Evolutionary conservation across 2,329 filamentous ascomycete species (phyloP).

Genomic region (Calonectria pseudoturangicola): DNA sequence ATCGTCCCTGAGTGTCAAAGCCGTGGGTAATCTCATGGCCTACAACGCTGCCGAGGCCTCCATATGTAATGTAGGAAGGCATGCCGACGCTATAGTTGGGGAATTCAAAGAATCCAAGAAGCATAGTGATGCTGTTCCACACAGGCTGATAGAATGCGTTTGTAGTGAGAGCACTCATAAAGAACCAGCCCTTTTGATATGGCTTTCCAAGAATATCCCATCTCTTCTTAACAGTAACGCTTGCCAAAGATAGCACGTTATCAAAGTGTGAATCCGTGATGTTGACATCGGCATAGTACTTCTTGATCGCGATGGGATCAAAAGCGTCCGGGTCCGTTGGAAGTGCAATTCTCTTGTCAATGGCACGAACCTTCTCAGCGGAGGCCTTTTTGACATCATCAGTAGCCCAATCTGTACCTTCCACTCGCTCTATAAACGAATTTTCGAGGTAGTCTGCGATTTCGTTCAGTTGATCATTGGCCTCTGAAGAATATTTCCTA

Average conservation of each 20-base stretch:
- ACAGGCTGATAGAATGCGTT: constrained; percentile 80
- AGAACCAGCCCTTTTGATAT: constrained; percentile 76
- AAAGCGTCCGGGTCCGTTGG: constrained; percentile 78
- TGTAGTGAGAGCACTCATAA: constrained; percentile 75
- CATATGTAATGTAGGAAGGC: constrained; percentile 80
- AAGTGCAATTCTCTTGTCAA: constrained; percentile 81
- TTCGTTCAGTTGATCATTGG: constrained; percentile 79
- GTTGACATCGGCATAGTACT: constrained; percentile 74
- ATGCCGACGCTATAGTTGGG: constrained; percentile 78
- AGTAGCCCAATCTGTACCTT: constrained; percentile 79
- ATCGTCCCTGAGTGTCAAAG: constrained; percentile 79
- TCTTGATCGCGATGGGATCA: constrained; percentile 71
- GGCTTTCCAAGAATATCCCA: constrained; percentile 78
- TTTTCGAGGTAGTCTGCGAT: constrained; percentile 82
- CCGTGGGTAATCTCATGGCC: constrained; percentile 83
- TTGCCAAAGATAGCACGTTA: constrained; percentile 72
- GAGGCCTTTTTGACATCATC: constrained; percentile 75
- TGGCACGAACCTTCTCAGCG: constrained; percentile 79
- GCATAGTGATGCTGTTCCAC: constrained; percentile 80
- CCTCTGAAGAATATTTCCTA: constrained; percentile 79
- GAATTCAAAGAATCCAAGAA: constrained; percentile 78
- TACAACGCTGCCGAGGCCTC: constrained; percentile 79
- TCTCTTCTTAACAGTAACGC: constrained; percentile 60
- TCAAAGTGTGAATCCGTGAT: constrained; percentile 73
- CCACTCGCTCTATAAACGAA: constrained; percentile 77